Conservation (phyloP, 495 filamentous ascomycete genomes). For the Astrothelium subdiscretum region DNA sequence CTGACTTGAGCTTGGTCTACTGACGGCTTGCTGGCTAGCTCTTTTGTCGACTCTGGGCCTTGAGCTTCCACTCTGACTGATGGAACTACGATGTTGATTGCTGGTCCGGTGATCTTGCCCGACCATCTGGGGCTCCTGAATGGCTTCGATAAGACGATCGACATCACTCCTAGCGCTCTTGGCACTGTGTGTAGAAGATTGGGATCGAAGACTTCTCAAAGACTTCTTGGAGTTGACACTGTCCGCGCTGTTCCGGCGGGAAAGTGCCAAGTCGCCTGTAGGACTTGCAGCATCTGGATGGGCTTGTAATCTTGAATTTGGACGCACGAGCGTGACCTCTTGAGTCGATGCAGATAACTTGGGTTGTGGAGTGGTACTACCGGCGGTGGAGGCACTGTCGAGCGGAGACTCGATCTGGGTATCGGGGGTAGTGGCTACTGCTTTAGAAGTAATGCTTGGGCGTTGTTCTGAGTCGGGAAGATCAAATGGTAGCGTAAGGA, state of each 20-base stretch:
- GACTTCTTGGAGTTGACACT: slow-evolving; percentile 33
- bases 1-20: not conserved
- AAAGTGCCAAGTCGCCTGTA: not conserved
- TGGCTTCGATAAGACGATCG: slow-evolving; percentile 63
- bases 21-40: not conserved
- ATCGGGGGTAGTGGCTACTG: not conserved
- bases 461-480: slow-evolving; percentile 38
- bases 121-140: slow-evolving; percentile 47
- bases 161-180: slow-evolving; percentile 56
- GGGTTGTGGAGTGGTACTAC: slow-evolving; percentile 17
- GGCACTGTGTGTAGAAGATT: slow-evolving; percentile 29
- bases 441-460: not conserved
- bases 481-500: slow-evolving; percentile 58
- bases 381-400: slow-evolving; percentile 5
- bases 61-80: not conserved
- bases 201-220: slow-evolving; percentile 31
- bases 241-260: slow-evolving; percentile 27
- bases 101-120: not conserved
- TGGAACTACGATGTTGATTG: not conserved
- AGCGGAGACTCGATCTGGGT: not conserved
- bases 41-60: slow-evolving; percentile 11
- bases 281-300: slow-evolving; percentile 9
- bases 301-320: not conserved
- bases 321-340: slow-evolving; percentile 4
- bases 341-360: not conserved